Evolutionary conservation across 805 yeast genomes (phyloP).

Genomic region (Ogataea degrootiae): DNA sequence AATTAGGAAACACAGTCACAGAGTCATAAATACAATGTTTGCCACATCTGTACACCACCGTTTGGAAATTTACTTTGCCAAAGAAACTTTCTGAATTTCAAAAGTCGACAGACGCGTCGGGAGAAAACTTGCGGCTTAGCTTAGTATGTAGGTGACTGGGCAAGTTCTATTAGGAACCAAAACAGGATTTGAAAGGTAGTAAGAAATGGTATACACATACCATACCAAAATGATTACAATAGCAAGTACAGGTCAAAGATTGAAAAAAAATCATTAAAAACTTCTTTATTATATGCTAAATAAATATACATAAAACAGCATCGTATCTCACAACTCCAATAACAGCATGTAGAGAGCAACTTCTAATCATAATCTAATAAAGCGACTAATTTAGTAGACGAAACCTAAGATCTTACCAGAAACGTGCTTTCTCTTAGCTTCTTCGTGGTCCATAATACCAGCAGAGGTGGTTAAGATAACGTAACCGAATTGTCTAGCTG

Average conservation of each 20-base stretch:
- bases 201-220: not conserved
- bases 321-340: not conserved
- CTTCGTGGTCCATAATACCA: conserved; percentile 99
- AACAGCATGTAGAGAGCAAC: not conserved
- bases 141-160: too few species aligned
- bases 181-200: not conserved
- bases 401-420: conserved; percentile 98
- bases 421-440: conserved; percentile 99
- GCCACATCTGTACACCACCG: conserved; percentile 1
- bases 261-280: not conserved
- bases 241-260: not conserved
- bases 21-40: not conserved
- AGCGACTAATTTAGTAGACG: conserved; percentile 62
- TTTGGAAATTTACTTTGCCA: not conserved
- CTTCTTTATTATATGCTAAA: conserved; percentile 2
- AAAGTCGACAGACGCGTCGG: not conserved
- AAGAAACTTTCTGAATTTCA: too few species aligned
- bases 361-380: not conserved
- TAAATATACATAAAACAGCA: conserved; percentile 2
- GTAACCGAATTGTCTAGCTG: conserved; percentile 99
- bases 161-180: too few species aligned
- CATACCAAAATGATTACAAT: not conserved
- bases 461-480: conserved; percentile 98
- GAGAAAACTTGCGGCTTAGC: too few species aligned
- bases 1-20: conserved; percentile 1